Base-by-base conservation (phyloP, 164 flowering plant genomes). In the Macadamia tetraphylla region DNA sequence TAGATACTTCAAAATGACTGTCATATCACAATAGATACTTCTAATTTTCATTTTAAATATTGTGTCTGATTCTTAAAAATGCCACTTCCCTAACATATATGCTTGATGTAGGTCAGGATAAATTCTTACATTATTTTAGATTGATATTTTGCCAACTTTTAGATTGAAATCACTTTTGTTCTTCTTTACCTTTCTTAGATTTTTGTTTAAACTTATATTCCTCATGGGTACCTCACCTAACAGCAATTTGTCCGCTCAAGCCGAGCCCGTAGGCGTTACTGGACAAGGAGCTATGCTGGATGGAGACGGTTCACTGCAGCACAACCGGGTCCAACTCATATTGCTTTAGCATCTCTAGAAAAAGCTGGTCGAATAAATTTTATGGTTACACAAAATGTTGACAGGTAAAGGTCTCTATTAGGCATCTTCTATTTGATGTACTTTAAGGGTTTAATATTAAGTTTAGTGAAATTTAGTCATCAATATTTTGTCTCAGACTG, bases 281-380 rank as follows among this genome's bases (percentile, higher is more conserved):
- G 98, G 97, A 95, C 98, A 29, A 85, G 98, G 82, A 94, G 98
- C 81, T 94, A 78, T 86, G 98, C 97, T 81, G 98, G 98, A 71
- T 94, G 98, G 97, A 86, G 91, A 74, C 77, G 81, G 48, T 94
- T 92, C 69, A 84, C 75, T 56, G 86, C 85, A 43, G 87, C 94
- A 70, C 84, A 89, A 73, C 99, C 97, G 48, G 76, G 94, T 75
- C 59, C 97, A 29, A 88, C 90, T 63, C 94, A 94, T 82, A 49
- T 69, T 61, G 88, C 99, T 70, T 80, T 94, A 66, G 88, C 99
- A 70, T 81, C 97, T 67, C 79, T 94, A 40, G 99, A 94, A 77
- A 90, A 82, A 67, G 85, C 80, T 49, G 86, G 91, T 18, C 83
- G 85, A 63, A 76, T 94, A 82, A 75, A 79, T 72, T 88, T 83